Base-by-base conservation (phyloP, 2,329 filamentous ascomycete species). In the Hymenoscyphus albidus region DNA sequence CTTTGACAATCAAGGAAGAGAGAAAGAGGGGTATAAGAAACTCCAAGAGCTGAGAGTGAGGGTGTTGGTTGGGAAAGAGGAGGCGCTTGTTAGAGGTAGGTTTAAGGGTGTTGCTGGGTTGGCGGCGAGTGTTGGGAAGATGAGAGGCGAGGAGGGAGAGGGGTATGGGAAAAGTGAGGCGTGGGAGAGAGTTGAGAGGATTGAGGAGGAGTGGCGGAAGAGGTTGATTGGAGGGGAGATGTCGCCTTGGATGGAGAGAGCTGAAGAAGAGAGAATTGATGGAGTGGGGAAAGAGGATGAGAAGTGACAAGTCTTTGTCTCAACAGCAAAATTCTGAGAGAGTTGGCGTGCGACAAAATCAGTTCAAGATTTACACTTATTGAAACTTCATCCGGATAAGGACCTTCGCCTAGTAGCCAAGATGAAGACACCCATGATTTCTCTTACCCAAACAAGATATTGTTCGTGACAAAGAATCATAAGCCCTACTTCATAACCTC, bases 21-120 rank as follows among this genome's bases (percentile, higher is more conserved):
- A 65, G 27, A 68, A 68, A 59, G 40, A 55, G 14, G 60, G 44
- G 5, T 68, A 68, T 61, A 65, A 64, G 18, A 59, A 48, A 9
- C 65, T 59, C 51, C 67, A 67, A 48, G 54, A 14, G 14, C 32
- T 39, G n/a, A 59, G 62, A 18, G 65, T 67, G 44, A 31, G 22
- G 14, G 31, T 65, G 4, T 32, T 68, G 27, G 61, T 42, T 22
- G 51, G 27, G 32, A 57, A 56, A 4, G 65, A 65, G 44, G 66
- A 67, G 44, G 62, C 13, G 2, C 31, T 67, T 3, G 65, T 59
- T 57, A 65, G 55, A 62, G 61, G 32, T 18, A 60, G 65, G n/a
- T 35, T 57, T 61, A 57, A 38, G 9, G 62, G 63, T 4, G 60
- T 65, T 57, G 63, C 65, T 14, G 62, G 12, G 38, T 13, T 64